Conservation (phyloP, 1,284 basidiomycete genomes). For the Austroboletus niveus region DNA sequence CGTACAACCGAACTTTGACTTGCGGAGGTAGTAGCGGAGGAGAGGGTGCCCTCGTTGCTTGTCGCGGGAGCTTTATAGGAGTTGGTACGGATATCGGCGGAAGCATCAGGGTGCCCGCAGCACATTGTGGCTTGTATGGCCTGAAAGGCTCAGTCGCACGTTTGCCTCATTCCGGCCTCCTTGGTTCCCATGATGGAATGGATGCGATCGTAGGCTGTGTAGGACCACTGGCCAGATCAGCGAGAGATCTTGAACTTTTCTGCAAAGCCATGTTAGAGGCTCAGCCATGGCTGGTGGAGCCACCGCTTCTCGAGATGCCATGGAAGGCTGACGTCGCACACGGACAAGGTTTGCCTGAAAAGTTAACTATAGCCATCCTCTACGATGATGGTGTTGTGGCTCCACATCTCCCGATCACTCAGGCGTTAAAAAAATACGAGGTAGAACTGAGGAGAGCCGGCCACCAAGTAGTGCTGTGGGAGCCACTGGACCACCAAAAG, state of each 20-base stretch:
- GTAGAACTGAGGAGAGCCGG: slow-evolving; percentile 47
- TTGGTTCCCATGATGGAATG: slow-evolving; percentile 54
- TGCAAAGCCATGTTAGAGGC: slow-evolving; percentile 49
- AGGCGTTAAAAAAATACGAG: slow-evolving; percentile 44
- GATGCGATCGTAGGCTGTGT: slow-evolving; percentile 52
- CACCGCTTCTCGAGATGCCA: slow-evolving; percentile 49
- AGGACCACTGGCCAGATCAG: slow-evolving; percentile 53
- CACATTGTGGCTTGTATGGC: slow-evolving; percentile 52
- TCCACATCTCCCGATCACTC: slow-evolving; percentile 53
- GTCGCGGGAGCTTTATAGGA: slow-evolving; percentile 55
- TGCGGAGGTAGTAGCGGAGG: slow-evolving; percentile 63
- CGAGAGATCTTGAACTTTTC: slow-evolving; percentile 52
- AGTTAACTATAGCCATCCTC: slow-evolving; percentile 52
- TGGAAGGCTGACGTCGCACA: slow-evolving; percentile 43
- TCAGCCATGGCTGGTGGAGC: slow-evolving; percentile 55
- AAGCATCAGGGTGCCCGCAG: slow-evolving; percentile 38
- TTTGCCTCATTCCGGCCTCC: slow-evolving; percentile 49
- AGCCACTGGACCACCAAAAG: slow-evolving; percentile 43
- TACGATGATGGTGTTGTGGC: slow-evolving; percentile 54
- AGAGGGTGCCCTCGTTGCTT: slow-evolving; percentile 58
- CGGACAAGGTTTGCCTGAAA: slow-evolving; percentile 40
- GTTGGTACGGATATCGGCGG: slow-evolving; percentile 61
- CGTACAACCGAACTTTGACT: slow-evolving; percentile 50
- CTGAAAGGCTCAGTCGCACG: slow-evolving; percentile 52
- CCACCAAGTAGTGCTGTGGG: slow-evolving; percentile 52